A percentile compares a stretch with the other conserved stretches of the same genome.
phyloP scores from a whole-genome alignment of 169 alveolate species.

The Pseudocohnilembus persalinus region DNA sequence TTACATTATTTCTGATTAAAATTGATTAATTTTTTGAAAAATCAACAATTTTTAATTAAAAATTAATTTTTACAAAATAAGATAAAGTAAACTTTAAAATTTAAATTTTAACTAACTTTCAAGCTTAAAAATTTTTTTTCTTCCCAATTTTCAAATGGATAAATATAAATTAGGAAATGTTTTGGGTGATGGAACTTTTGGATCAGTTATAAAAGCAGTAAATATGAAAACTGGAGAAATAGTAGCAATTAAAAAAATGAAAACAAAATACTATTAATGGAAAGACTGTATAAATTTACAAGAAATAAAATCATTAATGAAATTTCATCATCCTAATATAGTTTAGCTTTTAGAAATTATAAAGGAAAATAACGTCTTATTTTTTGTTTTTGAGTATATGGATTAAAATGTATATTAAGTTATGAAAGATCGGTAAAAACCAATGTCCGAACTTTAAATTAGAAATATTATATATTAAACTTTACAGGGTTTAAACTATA shows the following conservation, averaged over 20 bases:
- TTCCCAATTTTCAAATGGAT: too few species aligned
- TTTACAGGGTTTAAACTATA: constrained; percentile 85
- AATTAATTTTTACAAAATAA: background rate
- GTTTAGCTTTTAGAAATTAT: constrained; percentile 86
- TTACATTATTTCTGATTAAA: too few species aligned
- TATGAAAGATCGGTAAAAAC: constrained; percentile 83
- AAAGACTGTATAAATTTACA: constrained; percentile 79
- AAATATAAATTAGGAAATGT: constrained; percentile 78
- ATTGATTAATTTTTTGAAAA: too few species aligned
- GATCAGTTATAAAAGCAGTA: constrained; percentile 84
- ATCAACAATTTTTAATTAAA: too few species aligned
- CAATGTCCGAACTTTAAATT: constrained; percentile 68
- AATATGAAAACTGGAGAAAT: constrained; percentile 79
- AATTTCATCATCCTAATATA: constrained; percentile 83
- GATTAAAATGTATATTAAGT: constrained; percentile 83
- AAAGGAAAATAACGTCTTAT: constrained; percentile 72
- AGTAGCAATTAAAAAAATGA: constrained; percentile 90
- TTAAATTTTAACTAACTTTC: background rate
- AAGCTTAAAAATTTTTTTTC: background rate
- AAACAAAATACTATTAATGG: constrained; percentile 82
- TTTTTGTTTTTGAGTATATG: constrained; percentile 86
- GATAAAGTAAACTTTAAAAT: background rate
- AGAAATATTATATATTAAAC: constrained; percentile 80
- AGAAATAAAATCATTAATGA: constrained; percentile 81
- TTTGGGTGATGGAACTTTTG: constrained; percentile 90